phyloP scores from a whole-genome alignment of 2,329 filamentous ascomycete genomes.

The Aspergillus sp. region DNA sequence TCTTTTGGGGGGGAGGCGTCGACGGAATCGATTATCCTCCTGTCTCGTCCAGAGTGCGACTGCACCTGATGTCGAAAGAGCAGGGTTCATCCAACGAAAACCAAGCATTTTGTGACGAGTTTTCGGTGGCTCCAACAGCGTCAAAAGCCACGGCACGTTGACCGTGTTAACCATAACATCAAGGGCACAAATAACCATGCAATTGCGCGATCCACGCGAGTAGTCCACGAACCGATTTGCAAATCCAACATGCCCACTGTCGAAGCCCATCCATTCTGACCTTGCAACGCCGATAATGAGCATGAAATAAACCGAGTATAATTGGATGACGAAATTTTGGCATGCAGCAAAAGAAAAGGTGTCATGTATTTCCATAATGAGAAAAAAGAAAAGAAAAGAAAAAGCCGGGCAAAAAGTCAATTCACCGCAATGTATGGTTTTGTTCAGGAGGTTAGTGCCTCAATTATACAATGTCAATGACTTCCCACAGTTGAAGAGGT shows the following conservation, averaged over 20 bases:
- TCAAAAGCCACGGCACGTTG: not conserved
- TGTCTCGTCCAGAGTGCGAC: not conserved
- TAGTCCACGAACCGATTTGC: conserved; percentile 15
- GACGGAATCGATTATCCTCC: not conserved
- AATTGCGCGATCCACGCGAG: conserved; percentile 22
- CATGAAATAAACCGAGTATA: conserved; percentile 10
- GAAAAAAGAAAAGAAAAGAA: not conserved
- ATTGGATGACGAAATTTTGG: conserved; percentile 3
- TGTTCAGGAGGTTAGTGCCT: conserved; percentile 15
- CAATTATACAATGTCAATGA: conserved; percentile 20
- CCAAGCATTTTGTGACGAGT: not conserved
- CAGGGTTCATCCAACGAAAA: not conserved
- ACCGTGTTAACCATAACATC: conserved; percentile 7
- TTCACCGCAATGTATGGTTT: conserved; percentile 19
- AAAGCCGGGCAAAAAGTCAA: conserved; percentile 8
- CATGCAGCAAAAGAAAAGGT: conserved; percentile 8
- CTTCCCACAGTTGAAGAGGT: not conserved
- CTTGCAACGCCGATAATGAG: conserved; percentile 25
- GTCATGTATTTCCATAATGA: conserved; percentile 21
- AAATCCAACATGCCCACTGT: conserved; percentile 18
- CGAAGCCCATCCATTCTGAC: conserved; percentile 20
- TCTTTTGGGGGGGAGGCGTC: not conserved
- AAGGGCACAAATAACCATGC: conserved; percentile 11
- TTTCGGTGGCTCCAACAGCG: not conserved
- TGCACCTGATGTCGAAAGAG: not conserved